Evolutionary conservation across 345 rosid species (phyloP).

Genomic region (Camelina neglecta): DNA sequence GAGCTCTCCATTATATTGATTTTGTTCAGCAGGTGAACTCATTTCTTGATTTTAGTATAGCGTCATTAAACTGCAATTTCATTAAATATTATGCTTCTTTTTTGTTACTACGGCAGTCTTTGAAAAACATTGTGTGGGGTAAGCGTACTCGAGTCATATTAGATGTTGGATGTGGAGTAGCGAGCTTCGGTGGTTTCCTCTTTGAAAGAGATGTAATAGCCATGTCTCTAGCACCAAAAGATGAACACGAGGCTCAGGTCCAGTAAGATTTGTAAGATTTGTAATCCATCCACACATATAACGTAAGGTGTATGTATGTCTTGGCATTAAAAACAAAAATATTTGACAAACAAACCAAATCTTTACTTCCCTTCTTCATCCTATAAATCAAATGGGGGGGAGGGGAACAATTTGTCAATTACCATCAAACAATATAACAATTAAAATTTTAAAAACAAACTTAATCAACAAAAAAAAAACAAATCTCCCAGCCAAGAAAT

Average conservation of each 20-base stretch:
- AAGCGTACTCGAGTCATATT: slow-evolving; percentile 70
- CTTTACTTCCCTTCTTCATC: too few relatives aligned
- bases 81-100: not conserved
- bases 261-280: slow-evolving; percentile 52
- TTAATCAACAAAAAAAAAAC: too few relatives aligned
- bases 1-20: slow-evolving; percentile 80
- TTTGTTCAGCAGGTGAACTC: slow-evolving; percentile 59
- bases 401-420: too few relatives aligned
- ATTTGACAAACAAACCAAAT: too few relatives aligned
- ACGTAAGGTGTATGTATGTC: too few relatives aligned
- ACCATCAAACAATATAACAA: too few relatives aligned
- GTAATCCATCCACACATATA: too few relatives aligned
- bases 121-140: slow-evolving; percentile 81
- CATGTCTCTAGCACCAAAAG: slow-evolving; percentile 97
- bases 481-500: too few relatives aligned
- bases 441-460: too few relatives aligned
- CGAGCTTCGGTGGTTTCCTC: slow-evolving; percentile 88
- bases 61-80: not conserved
- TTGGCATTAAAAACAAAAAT: too few relatives aligned
- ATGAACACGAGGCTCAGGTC: slow-evolving; percentile 97
- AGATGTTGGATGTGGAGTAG: slow-evolving; percentile 98
- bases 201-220: slow-evolving; percentile 88
- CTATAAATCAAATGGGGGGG: too few relatives aligned
- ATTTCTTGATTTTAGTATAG: slow-evolving; percentile 5
- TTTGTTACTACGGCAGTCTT: slow-evolving; percentile 52